Evolutionary conservation across 1,139 yeast genomes (phyloP), one percentile per base, ranked within the genome.

Genomic region (Cylindricascospora bacillispora): DNA sequence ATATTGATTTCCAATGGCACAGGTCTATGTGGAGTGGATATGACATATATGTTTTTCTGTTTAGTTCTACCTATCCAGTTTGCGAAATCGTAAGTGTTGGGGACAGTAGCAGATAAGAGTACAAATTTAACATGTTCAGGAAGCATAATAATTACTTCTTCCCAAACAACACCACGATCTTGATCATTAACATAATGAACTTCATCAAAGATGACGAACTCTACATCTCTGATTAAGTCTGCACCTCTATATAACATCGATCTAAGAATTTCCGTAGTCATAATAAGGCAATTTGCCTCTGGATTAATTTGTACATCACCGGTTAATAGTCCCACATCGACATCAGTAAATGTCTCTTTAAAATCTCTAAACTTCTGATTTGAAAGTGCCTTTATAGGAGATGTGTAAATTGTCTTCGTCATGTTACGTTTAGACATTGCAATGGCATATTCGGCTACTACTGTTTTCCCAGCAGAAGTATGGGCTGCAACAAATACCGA

Each of bases 81-180:
- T 11, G 98, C 99, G 63, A 89, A 89, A 51, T 89, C 99, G 63
- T 73, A 81, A 0, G 98, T 92, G 52, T 89, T 89, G 5, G 99
- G 98, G 9, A 89, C 95, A 0, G 99, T 89, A 2, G 98, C 98
- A 3, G 95, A 85, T 25, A 86, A 60, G 32, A 86, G 62, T 36
- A 86, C 83, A 48, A 80, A 80, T 44, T 82, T 85, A 31, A 89
- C 93, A 55, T 86, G 93, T 40, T 86, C 95, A 1, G 99, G 99
- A 26, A 89, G 63, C 83, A 89, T 75, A 42, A 89, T 89, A 37
- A 89, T 89, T 6, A 92, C 94, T 55, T 89, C 99, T 58, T 89
- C 99, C 99, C 99, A 89, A 5, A 89, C 99, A 20, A 89, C 98
- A 50, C 99, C 99, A 54, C 99, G 71, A 48, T 85, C 95, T 35